These are phyloP conservation scores for Periconia digitata DNA, from an alignment of 2,329 filamentous ascomycete species.

Conservation along the genomic window DNA sequence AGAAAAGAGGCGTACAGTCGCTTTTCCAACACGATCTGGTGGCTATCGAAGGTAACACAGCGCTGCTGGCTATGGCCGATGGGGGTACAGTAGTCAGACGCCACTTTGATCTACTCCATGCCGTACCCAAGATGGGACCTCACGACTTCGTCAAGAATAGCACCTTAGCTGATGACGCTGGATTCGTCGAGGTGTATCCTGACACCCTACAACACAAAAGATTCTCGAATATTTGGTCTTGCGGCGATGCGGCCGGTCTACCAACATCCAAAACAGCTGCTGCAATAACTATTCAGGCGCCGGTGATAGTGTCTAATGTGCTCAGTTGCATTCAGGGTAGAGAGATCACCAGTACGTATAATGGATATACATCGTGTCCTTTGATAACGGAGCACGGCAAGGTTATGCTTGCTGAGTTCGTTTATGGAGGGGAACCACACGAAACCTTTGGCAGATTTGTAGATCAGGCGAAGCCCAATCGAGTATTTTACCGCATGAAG, in stretches of 20 bases:
- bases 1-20: conserved; percentile 39
- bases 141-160: conserved; percentile 42
- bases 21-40: conserved; percentile 44
- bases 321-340: conserved; percentile 30
- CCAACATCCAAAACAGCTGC: conserved; percentile 45
- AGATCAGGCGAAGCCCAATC: conserved; percentile 59
- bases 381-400: conserved; percentile 57
- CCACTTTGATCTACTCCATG: conserved; percentile 43
- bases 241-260: conserved; percentile 41
- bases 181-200: conserved; percentile 42
- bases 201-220: conserved; percentile 40
- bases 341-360: conserved; percentile 27
- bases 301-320: conserved; percentile 39
- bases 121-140: conserved; percentile 42
- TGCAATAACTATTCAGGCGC: conserved; percentile 42
- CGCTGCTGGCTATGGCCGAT: conserved; percentile 32
- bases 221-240: conserved; percentile 43
- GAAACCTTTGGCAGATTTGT: conserved; percentile 62
- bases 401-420: conserved; percentile 66
- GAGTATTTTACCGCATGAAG: conserved; percentile 64
- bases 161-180: conserved; percentile 36
- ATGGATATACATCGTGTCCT: conserved; percentile 46
- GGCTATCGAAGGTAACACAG: conserved; percentile 41
- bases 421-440: conserved; percentile 63
- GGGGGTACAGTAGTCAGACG: conserved; percentile 25